Conservation (phyloP, 2,329 filamentous ascomycete species). For the Pseudopithomyces maydicus region DNA sequence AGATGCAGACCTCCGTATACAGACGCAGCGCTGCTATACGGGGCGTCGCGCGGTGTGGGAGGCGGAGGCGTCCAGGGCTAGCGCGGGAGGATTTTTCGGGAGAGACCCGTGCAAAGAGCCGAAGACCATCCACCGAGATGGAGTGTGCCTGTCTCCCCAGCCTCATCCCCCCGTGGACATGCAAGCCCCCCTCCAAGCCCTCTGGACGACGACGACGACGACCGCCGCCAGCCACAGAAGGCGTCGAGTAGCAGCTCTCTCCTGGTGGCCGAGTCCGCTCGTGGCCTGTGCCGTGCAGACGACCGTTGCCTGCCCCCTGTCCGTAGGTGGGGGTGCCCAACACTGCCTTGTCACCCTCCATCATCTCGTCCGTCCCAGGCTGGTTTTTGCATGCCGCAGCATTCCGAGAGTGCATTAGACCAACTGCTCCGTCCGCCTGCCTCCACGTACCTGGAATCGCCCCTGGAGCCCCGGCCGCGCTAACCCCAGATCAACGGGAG, state of each 20-base stretch:
- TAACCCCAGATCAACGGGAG: neutral
- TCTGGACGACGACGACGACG: too few relatives aligned
- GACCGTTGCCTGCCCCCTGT: neutral
- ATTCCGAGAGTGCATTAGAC: neutral
- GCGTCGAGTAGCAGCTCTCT: neutral
- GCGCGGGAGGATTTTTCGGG: slow-evolving; percentile 1
- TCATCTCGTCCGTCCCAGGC: neutral
- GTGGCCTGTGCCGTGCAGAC: neutral
- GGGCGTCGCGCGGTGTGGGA: neutral
- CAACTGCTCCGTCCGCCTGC: neutral
- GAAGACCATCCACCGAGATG: neutral
- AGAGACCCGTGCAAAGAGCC: neutral
- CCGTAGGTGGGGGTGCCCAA: neutral
- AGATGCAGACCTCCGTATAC: neutral
- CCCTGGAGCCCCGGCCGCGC: neutral
- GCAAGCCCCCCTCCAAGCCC: too few relatives aligned
- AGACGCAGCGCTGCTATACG: neutral
- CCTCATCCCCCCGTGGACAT: too few relatives aligned
- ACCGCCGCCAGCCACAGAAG: too few relatives aligned
- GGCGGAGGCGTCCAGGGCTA: slow-evolving; percentile 8
- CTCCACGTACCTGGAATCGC: neutral
- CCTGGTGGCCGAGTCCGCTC: neutral
- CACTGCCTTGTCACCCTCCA: neutral
- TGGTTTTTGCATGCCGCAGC: neutral
- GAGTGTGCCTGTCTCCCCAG: too few relatives aligned